phyloP scores from a whole-genome alignment of 176 grass and related monocot species.

The Juncus inflexus region DNA sequence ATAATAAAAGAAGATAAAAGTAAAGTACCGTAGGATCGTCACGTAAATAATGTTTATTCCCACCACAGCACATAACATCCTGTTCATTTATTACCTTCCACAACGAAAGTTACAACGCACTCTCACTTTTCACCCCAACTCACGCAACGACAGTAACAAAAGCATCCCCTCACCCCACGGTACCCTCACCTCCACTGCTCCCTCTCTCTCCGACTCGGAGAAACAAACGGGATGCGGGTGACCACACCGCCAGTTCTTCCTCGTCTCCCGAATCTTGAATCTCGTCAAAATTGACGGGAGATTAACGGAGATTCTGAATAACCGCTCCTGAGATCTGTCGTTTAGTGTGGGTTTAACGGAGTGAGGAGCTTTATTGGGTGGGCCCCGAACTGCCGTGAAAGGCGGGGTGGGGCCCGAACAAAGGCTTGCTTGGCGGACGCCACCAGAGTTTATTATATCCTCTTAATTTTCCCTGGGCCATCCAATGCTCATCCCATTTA shows the following conservation, averaged over 20 bases:
- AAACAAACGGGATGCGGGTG: not conserved
- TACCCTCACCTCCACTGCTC: not conserved
- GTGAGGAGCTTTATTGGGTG: not conserved
- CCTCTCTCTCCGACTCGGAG: not conserved
- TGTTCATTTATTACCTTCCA: conserved; percentile 29
- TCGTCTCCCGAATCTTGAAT: conserved; percentile 20
- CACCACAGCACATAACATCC: conserved; percentile 16
- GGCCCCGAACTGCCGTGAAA: conserved; percentile 8
- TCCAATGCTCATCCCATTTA: not conserved
- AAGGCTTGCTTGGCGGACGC: conserved; percentile 33
- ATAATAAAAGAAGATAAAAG: conserved; percentile 7
- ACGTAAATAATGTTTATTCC: conserved; percentile 25
- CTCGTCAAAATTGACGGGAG: conserved; percentile 22
- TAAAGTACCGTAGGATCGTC: conserved; percentile 26
- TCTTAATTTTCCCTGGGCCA: conserved; percentile 25
- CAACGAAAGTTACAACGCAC: conserved; percentile 15
- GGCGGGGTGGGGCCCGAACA: not conserved
- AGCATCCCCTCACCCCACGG: not conserved
- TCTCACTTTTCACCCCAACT: conserved; percentile 12
- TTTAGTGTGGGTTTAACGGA: conserved; percentile 6
- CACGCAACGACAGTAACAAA: conserved; percentile 16
- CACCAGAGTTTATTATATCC: conserved; percentile 18
- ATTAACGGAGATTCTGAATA: conserved; percentile 32
- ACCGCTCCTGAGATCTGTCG: not conserved
- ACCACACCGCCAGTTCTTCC: conserved; percentile 19